phyloP scores from a whole-genome alignment of 2,329 filamentous ascomycete species.

The Xylaria sp. region DNA sequence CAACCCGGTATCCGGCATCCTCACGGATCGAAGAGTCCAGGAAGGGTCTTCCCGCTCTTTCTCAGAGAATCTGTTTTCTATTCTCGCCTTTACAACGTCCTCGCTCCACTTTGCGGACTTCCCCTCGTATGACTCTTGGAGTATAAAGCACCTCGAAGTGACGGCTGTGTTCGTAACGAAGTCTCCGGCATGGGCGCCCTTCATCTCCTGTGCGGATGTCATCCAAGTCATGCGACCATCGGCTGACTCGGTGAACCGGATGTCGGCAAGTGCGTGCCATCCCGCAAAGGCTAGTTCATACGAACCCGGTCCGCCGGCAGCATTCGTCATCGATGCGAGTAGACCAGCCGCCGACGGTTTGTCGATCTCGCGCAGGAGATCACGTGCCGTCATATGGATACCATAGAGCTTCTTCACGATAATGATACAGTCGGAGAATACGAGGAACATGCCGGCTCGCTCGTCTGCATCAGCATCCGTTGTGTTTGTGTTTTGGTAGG shows the following conservation, averaged over 20 bases:
- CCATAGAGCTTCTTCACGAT: slow-evolving; percentile 77
- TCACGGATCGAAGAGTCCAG: slow-evolving; percentile 82
- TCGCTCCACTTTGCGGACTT: slow-evolving; percentile 82
- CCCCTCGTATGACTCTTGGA: slow-evolving; percentile 81
- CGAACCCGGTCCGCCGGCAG: slow-evolving; percentile 67
- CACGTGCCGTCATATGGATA: slow-evolving; percentile 75
- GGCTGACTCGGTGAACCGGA: slow-evolving; percentile 77
- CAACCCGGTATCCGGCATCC: slow-evolving; percentile 69
- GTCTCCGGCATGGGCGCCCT: slow-evolving; percentile 62
- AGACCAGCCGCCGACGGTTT: slow-evolving; percentile 75
- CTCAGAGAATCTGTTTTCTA: slow-evolving; percentile 87
- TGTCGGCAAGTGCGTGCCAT: slow-evolving; percentile 74
- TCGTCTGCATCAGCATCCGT: slow-evolving; percentile 57
- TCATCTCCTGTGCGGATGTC: slow-evolving; percentile 71
- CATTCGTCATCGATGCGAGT: slow-evolving; percentile 72
- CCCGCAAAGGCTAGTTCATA: slow-evolving; percentile 82
- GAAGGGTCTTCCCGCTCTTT: slow-evolving; percentile 81
- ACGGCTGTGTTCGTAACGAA: slow-evolving; percentile 61
- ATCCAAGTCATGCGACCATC: slow-evolving; percentile 75
- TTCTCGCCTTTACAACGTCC: slow-evolving; percentile 85
- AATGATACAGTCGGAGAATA: slow-evolving; percentile 86
- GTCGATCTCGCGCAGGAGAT: slow-evolving; percentile 85
- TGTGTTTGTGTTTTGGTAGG: slow-evolving; percentile 65
- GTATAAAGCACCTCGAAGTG: slow-evolving; percentile 74
- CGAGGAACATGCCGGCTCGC: slow-evolving; percentile 76